Base-by-base conservation (phyloP, 225 moss, liverwort and hornwort genomes). In the Rhytidiadelphus loreus region DNA sequence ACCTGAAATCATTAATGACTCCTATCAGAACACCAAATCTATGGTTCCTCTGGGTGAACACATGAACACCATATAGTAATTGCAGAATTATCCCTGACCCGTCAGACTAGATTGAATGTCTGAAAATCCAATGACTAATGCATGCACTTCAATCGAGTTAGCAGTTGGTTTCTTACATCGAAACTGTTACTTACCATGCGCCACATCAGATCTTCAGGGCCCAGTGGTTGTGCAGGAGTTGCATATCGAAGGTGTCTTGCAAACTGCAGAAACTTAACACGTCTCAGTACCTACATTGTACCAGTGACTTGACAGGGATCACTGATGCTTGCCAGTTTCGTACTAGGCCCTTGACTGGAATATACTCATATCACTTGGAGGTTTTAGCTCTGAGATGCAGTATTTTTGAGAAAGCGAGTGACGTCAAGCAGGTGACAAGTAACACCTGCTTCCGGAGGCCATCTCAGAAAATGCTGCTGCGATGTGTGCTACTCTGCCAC, bases 121-220 rank as follows among this genome's bases (percentile, higher is more conserved):
- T 56, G 21, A 56, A 43, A 66, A 35, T 18, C 3, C 20, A 66
- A 11, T 15, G 43, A 52, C 7, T 8, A 9, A 9, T 23, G 32
- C 16, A 23, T 24, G 62, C 44, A 61, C 41, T 19, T 32, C 0
- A 7, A 39, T 15, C 8, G 5, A 55, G 60, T 28, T 18, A 22
- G 46, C 37, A 64, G 37, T 29, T 80, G 14, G 37, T 29, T 30
- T 24, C 53, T 20, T 24, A 37, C 1, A 25, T 41, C 16, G 2
- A 8, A 21, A n/a, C 7, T 72, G 35, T 35, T 10, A 52, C 90
- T 79, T 86, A 94, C 94, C 92, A 89, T 91, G 46, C 90, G 90
- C 94, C 94, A 94, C 14, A 90, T 63, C 64, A 94, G 52, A 18
- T 94, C 94, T 77, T 94, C 92, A 39, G 92, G 92, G 20, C 94